Conservation (phyloP, 495 filamentous ascomycete genomes). For the Penicillium salamii region DNA sequence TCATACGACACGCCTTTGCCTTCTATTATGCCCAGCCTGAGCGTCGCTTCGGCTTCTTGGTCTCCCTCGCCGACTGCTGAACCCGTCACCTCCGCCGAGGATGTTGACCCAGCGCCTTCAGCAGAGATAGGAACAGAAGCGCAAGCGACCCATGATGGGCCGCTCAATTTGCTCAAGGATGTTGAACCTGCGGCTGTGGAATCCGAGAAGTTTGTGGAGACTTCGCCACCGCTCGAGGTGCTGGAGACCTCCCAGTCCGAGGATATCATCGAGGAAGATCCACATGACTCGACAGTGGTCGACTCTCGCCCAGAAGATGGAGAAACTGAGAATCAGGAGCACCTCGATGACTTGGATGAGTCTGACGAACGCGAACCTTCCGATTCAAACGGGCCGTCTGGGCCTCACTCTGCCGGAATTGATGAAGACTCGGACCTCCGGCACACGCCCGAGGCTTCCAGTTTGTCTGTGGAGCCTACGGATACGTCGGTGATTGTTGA, state of each 20-base stretch:
- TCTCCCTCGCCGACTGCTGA: neutral
- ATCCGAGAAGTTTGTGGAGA: neutral
- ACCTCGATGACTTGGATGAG: neutral
- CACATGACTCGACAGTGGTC: neutral
- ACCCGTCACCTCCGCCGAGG: neutral
- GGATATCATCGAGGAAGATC: neutral
- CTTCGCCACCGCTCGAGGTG: neutral
- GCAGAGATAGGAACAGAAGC: neutral
- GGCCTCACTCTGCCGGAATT: too few species aligned
- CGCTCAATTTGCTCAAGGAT: neutral
- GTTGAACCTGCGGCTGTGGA: neutral
- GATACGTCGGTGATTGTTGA: neutral
- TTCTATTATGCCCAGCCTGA: conserved; percentile 1
- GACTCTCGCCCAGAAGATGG: neutral
- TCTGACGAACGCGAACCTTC: too few species aligned
- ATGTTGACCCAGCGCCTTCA: neutral
- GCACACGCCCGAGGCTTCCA: neutral
- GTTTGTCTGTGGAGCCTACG: neutral
- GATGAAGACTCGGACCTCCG: too few species aligned
- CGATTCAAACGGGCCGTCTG: too few species aligned
- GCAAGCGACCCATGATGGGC: neutral
- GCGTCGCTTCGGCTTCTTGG: conserved; percentile 2
- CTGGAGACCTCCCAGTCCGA: neutral
- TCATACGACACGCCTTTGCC: conserved; percentile 9
- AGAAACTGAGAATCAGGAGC: neutral